Percentiles rank a stretch among this genome's conserved stretches.
Conservation (phyloP, 345 rosid species). For the Gynandropsis gynandra region DNA sequence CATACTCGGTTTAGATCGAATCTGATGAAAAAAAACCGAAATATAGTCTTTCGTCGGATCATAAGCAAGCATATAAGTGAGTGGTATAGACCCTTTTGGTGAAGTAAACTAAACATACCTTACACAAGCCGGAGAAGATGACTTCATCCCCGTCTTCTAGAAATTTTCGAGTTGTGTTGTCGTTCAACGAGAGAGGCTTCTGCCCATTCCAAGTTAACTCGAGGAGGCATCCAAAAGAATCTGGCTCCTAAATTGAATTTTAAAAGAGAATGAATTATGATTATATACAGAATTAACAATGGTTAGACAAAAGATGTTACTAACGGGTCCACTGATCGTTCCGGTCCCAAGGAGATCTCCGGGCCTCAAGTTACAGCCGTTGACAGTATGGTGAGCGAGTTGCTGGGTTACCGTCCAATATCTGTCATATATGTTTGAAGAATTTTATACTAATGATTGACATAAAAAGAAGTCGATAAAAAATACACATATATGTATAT, state of each 20-base stretch:
- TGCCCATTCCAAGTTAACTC: conserved; percentile 76
- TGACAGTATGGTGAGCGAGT: conserved; percentile 68
- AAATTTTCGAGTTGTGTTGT: conserved; percentile 43
- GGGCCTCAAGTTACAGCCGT: conserved; percentile 76
- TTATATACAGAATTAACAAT: too few relatives aligned
- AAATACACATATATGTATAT: too few relatives aligned
- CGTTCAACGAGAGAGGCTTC: conserved; percentile 44
- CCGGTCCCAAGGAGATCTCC: conserved; percentile 76
- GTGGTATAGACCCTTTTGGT: neutral
- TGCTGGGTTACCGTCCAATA: conserved; percentile 81
- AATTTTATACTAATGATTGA: too few relatives aligned
- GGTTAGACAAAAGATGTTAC: conserved; percentile 12
- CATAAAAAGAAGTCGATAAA: too few relatives aligned
- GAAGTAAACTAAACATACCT: conserved; percentile 27
- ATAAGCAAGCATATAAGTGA: neutral
- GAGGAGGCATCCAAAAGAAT: conserved; percentile 62
- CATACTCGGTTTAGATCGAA: neutral
- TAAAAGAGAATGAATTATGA: neutral
- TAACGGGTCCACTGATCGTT: conserved; percentile 76
- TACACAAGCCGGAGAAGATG: conserved; percentile 47
- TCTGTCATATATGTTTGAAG: conserved; percentile 28
- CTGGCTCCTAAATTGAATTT: conserved; percentile 55
- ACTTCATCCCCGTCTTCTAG: conserved; percentile 83
- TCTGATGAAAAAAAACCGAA: neutral
- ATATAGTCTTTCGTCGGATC: neutral